A percentile compares a stretch with the other conserved stretches of the same genome.
Conservation (phyloP, 2,329 filamentous ascomycete genomes). For the Arthrobotrys pseudoclavata region DNA sequence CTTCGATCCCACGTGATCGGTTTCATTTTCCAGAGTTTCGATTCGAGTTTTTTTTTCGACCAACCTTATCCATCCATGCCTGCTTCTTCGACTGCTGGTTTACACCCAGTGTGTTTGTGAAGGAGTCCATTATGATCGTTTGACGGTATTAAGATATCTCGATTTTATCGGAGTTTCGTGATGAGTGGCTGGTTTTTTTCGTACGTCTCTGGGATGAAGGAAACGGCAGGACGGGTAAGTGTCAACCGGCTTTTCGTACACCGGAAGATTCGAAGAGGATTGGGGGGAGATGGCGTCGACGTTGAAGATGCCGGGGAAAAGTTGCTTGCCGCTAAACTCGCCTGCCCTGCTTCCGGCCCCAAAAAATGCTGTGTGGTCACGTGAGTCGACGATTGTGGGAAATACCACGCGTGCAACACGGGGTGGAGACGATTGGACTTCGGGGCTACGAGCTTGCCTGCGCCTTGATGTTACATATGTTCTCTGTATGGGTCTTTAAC, state of each 20-base stretch:
- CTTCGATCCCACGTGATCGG: too few species aligned
- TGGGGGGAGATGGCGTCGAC: neutral
- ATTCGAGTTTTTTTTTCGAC: neutral
- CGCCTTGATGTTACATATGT: too few species aligned
- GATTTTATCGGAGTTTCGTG: neutral
- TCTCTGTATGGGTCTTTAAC: too few species aligned
- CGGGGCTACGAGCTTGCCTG: too few species aligned
- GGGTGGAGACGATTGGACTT: neutral
- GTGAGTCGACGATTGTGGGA: neutral
- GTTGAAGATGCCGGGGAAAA: slow-evolving; percentile 1
- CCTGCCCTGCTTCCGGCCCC: neutral
- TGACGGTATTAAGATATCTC: too few species aligned
- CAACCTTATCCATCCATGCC: slow-evolving; percentile 55
- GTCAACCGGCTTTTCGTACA: neutral
- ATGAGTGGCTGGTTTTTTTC: neutral
- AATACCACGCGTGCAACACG: slow-evolving; percentile 15
- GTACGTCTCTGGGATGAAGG: neutral
- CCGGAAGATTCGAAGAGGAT: neutral
- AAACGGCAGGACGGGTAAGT: neutral
- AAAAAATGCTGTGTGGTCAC: neutral
- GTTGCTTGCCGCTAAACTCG: neutral
- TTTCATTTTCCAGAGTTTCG: neutral
- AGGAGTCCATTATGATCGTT: slow-evolving; percentile 31
- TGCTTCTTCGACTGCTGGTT: slow-evolving; percentile 40
- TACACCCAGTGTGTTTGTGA: slow-evolving; percentile 42